Base-by-base conservation (phyloP, 352 stramenopile genomes). In the Peronosclerospora sorghi region DNA sequence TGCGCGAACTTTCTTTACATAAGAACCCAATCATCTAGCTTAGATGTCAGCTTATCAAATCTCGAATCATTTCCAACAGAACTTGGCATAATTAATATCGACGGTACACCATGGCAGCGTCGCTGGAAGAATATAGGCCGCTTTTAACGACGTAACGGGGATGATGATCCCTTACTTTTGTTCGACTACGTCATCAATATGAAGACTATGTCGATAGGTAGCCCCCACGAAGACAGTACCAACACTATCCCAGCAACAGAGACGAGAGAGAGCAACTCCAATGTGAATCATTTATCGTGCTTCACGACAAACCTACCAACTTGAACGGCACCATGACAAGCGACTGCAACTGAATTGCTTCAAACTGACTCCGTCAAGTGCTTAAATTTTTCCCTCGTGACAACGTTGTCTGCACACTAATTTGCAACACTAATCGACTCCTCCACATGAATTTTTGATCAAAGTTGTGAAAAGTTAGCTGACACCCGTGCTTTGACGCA, bases 1-100 rank as follows among this genome's bases (percentile, higher is more conserved):
- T 96, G 5, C 73, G 82, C 35, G 56, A 84, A 40, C 63, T 96
- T 9, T 94, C 80, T 59, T 49, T 95, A 20, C 91, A 88, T 47
- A 64, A 88, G 41, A 96, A 96, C 40, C 80, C 76, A 4, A 48
- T 82, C 45, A 32, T 40, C 2, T 65, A 77, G 10, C 69, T 95
- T 95, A 4, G 85, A 95, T 40, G 61, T 68, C 20, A 83, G 78
- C 19, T 50, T 48, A 9, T 91, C 86, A n/a, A 59, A 56, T 17
- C 49, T 96, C 4, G 14, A 44, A 1, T 58, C 64, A 29, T 48
- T 95, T 9, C 83, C 83, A 1, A 63, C 57, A 47, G 65, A 85
- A 34, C 72, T 94, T 19, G 79, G 73, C 4, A 48, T 78, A 40
- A 70, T 95, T 9, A 80, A 86, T 41, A 82, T 96, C 30, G 57